Percentiles rank a stretch among this genome's conserved stretches.
phyloP scores from a whole-genome alignment of 495 filamentous ascomycete species.

The Achaetomiella virescens region DNA sequence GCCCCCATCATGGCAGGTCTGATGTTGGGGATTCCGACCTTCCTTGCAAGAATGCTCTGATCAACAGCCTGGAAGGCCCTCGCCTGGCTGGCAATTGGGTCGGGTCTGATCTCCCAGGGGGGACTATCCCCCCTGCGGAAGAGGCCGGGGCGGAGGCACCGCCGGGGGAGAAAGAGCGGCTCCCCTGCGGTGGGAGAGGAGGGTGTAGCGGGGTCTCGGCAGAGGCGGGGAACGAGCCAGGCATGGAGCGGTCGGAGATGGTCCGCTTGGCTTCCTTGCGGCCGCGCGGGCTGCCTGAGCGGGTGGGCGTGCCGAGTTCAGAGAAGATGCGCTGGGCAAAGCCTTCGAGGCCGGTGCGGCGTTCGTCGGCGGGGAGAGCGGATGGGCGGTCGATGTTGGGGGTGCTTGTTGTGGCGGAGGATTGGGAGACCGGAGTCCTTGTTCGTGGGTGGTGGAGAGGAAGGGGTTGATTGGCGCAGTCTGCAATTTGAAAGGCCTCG shows the following conservation, averaged over 20 bases:
- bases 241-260: constrained; percentile 25
- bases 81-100: constrained; percentile 36
- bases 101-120: constrained; percentile 22
- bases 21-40: constrained; percentile 35
- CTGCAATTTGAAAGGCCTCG: constrained; percentile 57
- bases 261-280: constrained; percentile 30
- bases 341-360: constrained; percentile 45
- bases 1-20: background rate
- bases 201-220: constrained; percentile 29
- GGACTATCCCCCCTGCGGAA: too few relatives aligned
- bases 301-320: constrained; percentile 45
- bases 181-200: constrained; percentile 7
- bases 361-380: constrained; percentile 27
- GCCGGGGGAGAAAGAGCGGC: constrained; percentile 35
- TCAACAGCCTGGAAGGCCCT: constrained; percentile 49
- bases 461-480: constrained; percentile 25
- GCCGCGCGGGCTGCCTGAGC: constrained; percentile 44
- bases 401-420: background rate
- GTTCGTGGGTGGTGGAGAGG: constrained; percentile 15
- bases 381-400: constrained; percentile 8
- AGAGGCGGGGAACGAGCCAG: constrained; percentile 23
- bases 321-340: constrained; percentile 52
- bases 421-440: constrained; percentile 14
- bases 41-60: constrained; percentile 45
- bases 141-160: constrained; percentile 7